A percentile compares a stretch with the other conserved stretches of the same genome.
Evolutionary conservation across 2,329 filamentous ascomycete species (phyloP).

Genomic region (Penicillium sp.): DNA sequence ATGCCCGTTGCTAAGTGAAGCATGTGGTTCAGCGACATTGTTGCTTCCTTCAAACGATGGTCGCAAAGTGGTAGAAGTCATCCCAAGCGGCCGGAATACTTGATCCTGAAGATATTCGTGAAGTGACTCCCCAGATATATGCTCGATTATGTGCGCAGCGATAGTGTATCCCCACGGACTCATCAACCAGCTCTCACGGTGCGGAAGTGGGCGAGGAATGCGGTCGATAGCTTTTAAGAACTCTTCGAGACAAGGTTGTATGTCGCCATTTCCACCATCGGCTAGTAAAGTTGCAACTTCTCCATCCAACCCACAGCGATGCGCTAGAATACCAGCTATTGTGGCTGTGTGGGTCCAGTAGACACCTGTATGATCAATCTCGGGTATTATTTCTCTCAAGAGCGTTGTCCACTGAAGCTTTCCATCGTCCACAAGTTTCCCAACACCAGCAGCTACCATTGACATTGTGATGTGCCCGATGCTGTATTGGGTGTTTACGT

Average conservation of each 20-base stretch:
- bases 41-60: not conserved
- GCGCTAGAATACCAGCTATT: not conserved
- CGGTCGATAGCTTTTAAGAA: not conserved
- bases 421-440: not conserved
- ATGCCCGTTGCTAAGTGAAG: not conserved
- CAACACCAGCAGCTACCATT: slow-evolving; percentile 3
- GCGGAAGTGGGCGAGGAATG: not conserved
- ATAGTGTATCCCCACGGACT: not conserved
- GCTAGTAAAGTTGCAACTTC: not conserved
- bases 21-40: slow-evolving; percentile 1
- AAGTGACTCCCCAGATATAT: not conserved
- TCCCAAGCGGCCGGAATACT: not conserved
- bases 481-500: slow-evolving; percentile 2
- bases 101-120: slow-evolving; percentile 1
- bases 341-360: not conserved
- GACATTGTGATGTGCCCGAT: not conserved
- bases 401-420: slow-evolving; percentile 2
- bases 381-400: not conserved
- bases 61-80: not conserved
- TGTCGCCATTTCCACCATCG: not conserved
- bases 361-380: not conserved
- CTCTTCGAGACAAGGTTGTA: not conserved
- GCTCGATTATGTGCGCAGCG: not conserved
- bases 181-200: not conserved
- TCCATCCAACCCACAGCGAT: slow-evolving; percentile 5